phyloP scores from a whole-genome alignment of 352 stramenopile species.

The Phytopythium mirpurense region DNA sequence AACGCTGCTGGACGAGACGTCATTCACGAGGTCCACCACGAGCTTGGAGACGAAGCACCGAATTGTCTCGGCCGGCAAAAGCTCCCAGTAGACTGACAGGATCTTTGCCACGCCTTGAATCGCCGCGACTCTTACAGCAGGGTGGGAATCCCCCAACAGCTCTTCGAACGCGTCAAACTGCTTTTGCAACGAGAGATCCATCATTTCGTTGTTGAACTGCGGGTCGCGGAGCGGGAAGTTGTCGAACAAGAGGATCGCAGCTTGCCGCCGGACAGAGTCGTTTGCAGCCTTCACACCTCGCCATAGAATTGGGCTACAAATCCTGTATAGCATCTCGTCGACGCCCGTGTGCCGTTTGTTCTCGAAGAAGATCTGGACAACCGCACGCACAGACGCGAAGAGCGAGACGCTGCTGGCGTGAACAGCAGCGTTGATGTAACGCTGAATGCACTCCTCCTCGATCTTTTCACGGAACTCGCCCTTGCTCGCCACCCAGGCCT shows the following conservation, averaged over 20 bases:
- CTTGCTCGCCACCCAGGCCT: conserved; percentile 64
- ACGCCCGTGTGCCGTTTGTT: conserved; percentile 79
- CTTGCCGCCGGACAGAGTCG: conserved; percentile 77
- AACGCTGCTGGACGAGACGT: conserved; percentile 67
- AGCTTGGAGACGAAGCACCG: conserved; percentile 80
- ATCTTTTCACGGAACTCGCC: conserved; percentile 53
- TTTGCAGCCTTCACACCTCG: conserved; percentile 79
- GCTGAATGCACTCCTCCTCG: conserved; percentile 82
- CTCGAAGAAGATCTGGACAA: conserved; percentile 84
- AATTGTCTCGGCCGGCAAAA: conserved; percentile 75
- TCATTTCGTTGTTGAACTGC: conserved; percentile 67
- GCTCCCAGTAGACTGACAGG: conserved; percentile 80
- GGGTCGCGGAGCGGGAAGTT: conserved; percentile 80
- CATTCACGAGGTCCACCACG: conserved; percentile 77
- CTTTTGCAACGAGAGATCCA: conserved; percentile 71
- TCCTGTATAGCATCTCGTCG: conserved; percentile 81
- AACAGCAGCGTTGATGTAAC: conserved; percentile 69
- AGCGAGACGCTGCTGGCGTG: conserved; percentile 62
- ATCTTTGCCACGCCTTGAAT: conserved; percentile 82
- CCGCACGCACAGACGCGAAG: conserved; percentile 54
- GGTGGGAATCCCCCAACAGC: conserved; percentile 66
- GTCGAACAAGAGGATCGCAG: conserved; percentile 77
- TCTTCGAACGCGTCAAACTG: conserved; percentile 84
- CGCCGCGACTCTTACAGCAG: conserved; percentile 66
- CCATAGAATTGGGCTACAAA: conserved; percentile 84